phyloP scores from a whole-genome alignment of 2,329 filamentous ascomycete species.

The Orbilia blumenaviensis region DNA sequence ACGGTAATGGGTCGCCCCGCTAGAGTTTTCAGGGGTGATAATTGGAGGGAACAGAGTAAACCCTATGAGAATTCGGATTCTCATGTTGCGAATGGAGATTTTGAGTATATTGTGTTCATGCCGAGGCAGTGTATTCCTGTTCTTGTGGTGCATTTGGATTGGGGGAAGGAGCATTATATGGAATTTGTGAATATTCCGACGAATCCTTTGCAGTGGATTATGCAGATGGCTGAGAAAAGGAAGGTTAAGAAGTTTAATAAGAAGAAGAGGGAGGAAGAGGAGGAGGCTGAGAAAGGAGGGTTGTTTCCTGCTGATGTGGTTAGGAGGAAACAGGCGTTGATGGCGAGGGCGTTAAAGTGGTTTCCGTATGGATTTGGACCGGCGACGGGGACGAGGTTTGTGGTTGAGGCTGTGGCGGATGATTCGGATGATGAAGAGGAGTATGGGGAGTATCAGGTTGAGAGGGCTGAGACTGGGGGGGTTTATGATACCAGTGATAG shows the following conservation, averaged over 20 bases:
- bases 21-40: slow-evolving; percentile 56
- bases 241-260: slow-evolving; percentile 9
- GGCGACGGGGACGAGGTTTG: slow-evolving; percentile 62
- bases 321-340: slow-evolving; percentile 60
- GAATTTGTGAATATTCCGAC: slow-evolving; percentile 55
- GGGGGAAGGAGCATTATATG: slow-evolving; percentile 59
- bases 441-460: slow-evolving; percentile 62
- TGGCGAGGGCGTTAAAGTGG: slow-evolving; percentile 63
- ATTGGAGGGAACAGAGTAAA: slow-evolving; percentile 57
- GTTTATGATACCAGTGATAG: too few species aligned
- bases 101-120: slow-evolving; percentile 64
- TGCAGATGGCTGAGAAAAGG: slow-evolving; percentile 7
- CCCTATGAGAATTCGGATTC: slow-evolving; percentile 60
- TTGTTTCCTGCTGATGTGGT: slow-evolving; percentile 60
- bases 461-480: slow-evolving; percentile 53
- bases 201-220: slow-evolving; percentile 54
- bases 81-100: slow-evolving; percentile 60
- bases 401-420: slow-evolving; percentile 64
- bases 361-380: slow-evolving; percentile 65
- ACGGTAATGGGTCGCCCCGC: slow-evolving; percentile 63
- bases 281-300: slow-evolving; percentile 31
- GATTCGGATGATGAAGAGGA: slow-evolving; percentile 63
- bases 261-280: not conserved
- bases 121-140: slow-evolving; percentile 63
- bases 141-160: slow-evolving; percentile 64